Base-by-base conservation (phyloP, 2,329 filamentous ascomycete genomes). In the Leptoxyphium fumago region DNA sequence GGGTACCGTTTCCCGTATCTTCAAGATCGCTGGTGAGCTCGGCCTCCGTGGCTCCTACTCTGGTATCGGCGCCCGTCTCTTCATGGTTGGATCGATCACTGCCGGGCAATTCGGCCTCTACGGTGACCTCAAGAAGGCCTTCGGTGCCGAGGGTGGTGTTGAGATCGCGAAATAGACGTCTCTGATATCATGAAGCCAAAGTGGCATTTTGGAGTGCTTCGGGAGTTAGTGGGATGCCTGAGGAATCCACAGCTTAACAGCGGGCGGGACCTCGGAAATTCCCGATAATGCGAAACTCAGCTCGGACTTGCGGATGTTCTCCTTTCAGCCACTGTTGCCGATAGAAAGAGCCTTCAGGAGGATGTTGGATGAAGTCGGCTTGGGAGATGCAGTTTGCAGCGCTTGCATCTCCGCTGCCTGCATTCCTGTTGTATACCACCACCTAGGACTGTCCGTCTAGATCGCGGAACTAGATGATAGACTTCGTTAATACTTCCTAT, bases 61-160 rank as follows among this genome's bases (percentile, higher is more conserved):
- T 59, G 85, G 85, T 77, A 82, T 93, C 56, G 82, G 82, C 66
- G 82, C 85, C 59, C 80, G 80, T 74, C 67, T 83, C 43, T 79
- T 82, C 71, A 80, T 82, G 76, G 70, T 83, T 58, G 80, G 82
- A 66, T 82, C 78, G 54, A 67, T 86, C 55, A 85, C 81, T 50
- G 80, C 80, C 51, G 80, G 81, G 64, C 84, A 91, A 70, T 91
- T 91, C 67, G 84, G 83, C 60, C 94, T 94, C 66, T 94, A 94
- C 63, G 85, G 82, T 65, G 74, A 80, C 56, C 69, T 82, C 55
- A 84, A 84, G 72, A 77, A 78, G 48, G 54, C 55, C 0, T 65
- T 86, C 4, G 80, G 80, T 45, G 84, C 83, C 42, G 76, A 73
- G 11, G 80, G 80, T n/a, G 83, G 82, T 67, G 79, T 87, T 29